Percentiles rank a stretch among this genome's conserved stretches.
Evolutionary conservation across 2,329 filamentous ascomycete species (phyloP).

Genomic region (Cladosporium sp.): DNA sequence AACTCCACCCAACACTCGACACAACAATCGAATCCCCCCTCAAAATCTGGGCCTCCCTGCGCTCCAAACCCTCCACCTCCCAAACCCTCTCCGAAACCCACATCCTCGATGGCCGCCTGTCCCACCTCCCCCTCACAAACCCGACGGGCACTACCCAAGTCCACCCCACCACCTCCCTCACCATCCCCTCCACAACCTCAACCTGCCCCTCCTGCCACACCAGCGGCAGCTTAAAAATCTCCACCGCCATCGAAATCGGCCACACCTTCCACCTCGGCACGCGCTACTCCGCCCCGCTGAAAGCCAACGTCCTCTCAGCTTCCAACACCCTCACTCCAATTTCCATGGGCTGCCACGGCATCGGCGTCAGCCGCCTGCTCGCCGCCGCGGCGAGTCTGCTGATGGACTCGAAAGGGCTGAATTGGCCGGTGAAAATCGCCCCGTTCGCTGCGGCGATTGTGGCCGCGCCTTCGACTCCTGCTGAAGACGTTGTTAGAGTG

Average conservation of each 20-base stretch:
- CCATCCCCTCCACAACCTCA: conserved; percentile 65
- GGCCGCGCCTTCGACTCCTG: conserved; percentile 26
- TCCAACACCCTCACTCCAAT: conserved; percentile 50
- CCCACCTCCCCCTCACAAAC: neutral
- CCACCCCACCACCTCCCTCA: conserved; percentile 52
- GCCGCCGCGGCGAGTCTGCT: conserved; percentile 77
- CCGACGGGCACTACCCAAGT: neutral
- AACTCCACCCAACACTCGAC: conserved; percentile 64
- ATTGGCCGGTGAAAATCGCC: conserved; percentile 83
- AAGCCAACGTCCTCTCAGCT: conserved; percentile 53
- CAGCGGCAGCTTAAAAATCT: conserved; percentile 56
- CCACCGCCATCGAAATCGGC: conserved; percentile 80
- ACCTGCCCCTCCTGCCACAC: conserved; percentile 65
- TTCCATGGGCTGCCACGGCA: conserved; percentile 96
- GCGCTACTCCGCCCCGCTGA: conserved; percentile 74
- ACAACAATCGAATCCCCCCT: conserved; percentile 57
- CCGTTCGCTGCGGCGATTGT: conserved; percentile 76
- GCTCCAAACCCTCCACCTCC: conserved; percentile 13
- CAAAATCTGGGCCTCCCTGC: conserved; percentile 13
- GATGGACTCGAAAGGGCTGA: conserved; percentile 68
- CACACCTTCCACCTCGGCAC: conserved; percentile 95
- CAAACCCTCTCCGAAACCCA: conserved; percentile 17
- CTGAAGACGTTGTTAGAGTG: conserved; percentile 36
- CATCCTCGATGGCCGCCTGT: conserved; percentile 16
- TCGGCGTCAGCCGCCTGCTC: conserved; percentile 87